Percentiles rank a stretch among this genome's conserved stretches.
Conservation (phyloP, 805 yeast genomes). For the Cyberlindnera japonica region DNA sequence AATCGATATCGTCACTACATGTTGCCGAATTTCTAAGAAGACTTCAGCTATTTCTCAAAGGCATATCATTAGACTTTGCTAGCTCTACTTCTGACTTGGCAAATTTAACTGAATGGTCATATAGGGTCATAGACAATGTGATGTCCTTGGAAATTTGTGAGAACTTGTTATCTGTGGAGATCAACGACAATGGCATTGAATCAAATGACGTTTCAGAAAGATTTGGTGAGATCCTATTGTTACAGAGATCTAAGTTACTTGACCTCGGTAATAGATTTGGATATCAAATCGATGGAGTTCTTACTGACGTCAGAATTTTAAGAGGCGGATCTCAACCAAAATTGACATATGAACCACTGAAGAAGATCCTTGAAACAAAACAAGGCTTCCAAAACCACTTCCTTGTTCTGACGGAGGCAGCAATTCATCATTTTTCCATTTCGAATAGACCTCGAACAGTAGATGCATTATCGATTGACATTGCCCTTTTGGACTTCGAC, state of each 20-base stretch:
- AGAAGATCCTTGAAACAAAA: slow-evolving; percentile 28
- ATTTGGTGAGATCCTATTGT: slow-evolving; percentile 46
- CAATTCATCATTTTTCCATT: slow-evolving; percentile 48
- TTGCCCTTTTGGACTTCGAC: slow-evolving; percentile 67
- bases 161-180: slow-evolving; percentile 18
- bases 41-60: slow-evolving; percentile 36
- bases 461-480: slow-evolving; percentile 71
- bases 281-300: slow-evolving; percentile 32
- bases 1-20: slow-evolving; percentile 40
- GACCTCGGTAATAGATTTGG: slow-evolving; percentile 30
- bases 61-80: slow-evolving; percentile 25
- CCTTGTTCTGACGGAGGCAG: slow-evolving; percentile 50
- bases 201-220: slow-evolving; percentile 32
- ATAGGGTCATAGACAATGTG: slow-evolving; percentile 40
- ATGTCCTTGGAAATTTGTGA: slow-evolving; percentile 25
- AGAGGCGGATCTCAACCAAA: neutral
- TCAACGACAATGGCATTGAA: slow-evolving; percentile 23
- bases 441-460: slow-evolving; percentile 61
- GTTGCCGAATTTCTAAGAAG: slow-evolving; percentile 37
- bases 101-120: slow-evolving; percentile 39
- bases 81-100: slow-evolving; percentile 20
- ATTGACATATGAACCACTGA: slow-evolving; percentile 19
- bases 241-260: slow-evolving; percentile 44
- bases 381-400: slow-evolving; percentile 40
- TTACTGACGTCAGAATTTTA: slow-evolving; percentile 17